Evolutionary conservation across 2,329 filamentous ascomycete genomes (phyloP).

Genomic region (Beauveria sp.): DNA sequence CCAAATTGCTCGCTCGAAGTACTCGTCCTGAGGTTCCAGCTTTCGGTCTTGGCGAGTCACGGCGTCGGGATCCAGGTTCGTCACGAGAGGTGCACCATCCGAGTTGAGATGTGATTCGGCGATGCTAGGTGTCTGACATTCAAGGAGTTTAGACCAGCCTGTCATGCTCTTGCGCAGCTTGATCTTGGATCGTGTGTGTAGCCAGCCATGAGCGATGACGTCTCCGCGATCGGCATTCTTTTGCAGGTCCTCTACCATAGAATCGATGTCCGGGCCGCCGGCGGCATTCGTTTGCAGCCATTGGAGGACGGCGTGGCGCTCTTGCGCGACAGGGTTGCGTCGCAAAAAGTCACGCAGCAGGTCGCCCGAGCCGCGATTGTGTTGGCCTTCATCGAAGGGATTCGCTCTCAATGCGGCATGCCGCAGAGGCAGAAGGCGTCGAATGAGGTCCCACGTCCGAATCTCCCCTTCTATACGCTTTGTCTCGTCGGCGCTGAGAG

Average conservation of each 20-base stretch:
- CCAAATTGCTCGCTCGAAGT: constrained; percentile 87
- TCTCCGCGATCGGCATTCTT: constrained; percentile 70
- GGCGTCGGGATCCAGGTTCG: constrained; percentile 88
- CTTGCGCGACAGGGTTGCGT: constrained; percentile 63
- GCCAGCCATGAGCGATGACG: constrained; percentile 80
- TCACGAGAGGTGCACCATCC: constrained; percentile 62
- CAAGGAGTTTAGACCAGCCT: constrained; percentile 56
- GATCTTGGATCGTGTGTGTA: constrained; percentile 83
- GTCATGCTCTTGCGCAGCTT: constrained; percentile 82
- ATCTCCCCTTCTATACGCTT: constrained; percentile 69
- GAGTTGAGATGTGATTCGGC: constrained; percentile 49
- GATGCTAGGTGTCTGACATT: constrained; percentile 52
- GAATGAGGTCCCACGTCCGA: constrained; percentile 84
- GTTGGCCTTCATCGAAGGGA: constrained; percentile 20
- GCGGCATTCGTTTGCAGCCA: constrained; percentile 79
- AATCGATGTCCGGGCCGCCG: constrained; percentile 63
- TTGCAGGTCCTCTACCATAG: constrained; percentile 68
- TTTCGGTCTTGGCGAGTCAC: constrained; percentile 68
- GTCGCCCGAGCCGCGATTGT: constrained; percentile 17
- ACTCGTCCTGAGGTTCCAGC: constrained; percentile 76
- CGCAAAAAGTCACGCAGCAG: constrained; percentile 66
- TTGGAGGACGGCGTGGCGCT: constrained; percentile 72
- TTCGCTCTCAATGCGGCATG: constrained; percentile 35
- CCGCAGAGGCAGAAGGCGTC: constrained; percentile 64
- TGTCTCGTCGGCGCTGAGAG: constrained; percentile 20